Evolutionary conservation across 2,329 filamentous ascomycete genomes (phyloP).

Genomic region (Hysterium pulicare): DNA sequence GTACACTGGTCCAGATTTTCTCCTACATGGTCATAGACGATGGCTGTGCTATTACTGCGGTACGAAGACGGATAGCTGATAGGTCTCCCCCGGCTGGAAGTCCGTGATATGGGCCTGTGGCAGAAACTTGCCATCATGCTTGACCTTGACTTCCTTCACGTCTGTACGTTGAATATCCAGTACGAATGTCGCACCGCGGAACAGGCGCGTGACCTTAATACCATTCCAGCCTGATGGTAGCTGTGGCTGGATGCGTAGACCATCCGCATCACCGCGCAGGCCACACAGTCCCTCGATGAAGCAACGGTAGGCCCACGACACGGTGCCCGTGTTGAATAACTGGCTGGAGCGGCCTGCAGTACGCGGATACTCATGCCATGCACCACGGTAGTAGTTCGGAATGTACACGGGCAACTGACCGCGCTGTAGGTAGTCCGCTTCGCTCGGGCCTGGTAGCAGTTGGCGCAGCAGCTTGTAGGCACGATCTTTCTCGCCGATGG

Average conservation of each 20-base stretch:
- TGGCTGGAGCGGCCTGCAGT: constrained; percentile 57
- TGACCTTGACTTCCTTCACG: constrained; percentile 42
- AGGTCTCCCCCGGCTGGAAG: constrained; percentile 45
- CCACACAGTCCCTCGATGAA: constrained; percentile 57
- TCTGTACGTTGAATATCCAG: constrained; percentile 44
- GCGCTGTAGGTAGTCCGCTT: constrained; percentile 50
- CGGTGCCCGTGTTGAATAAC: constrained; percentile 58
- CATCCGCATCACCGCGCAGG: constrained; percentile 48
- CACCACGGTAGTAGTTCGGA: constrained; percentile 58
- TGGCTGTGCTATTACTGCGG: no score
- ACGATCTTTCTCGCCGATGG: constrained; percentile 48
- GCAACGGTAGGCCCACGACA: constrained; percentile 55
- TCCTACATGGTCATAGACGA: no score
- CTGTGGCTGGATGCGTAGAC: constrained; percentile 49
- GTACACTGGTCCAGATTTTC: no score
- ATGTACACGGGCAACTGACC: constrained; percentile 58
- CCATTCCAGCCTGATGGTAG: constrained; percentile 50
- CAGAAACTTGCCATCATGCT: constrained; percentile 37
- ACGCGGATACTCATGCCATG: constrained; percentile 47
- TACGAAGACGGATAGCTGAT: constrained; percentile 43
- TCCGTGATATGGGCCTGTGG: constrained; percentile 41
- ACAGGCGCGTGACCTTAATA: constrained; percentile 48
- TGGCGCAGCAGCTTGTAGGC: constrained; percentile 52
- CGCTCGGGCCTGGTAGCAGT: constrained; percentile 53
- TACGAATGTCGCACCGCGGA: constrained; percentile 51